A percentile compares a stretch with the other conserved stretches of the same genome.
phyloP scores from a whole-genome alignment of 2,329 filamentous ascomycete genomes.

The Aspergillus ibericus region DNA sequence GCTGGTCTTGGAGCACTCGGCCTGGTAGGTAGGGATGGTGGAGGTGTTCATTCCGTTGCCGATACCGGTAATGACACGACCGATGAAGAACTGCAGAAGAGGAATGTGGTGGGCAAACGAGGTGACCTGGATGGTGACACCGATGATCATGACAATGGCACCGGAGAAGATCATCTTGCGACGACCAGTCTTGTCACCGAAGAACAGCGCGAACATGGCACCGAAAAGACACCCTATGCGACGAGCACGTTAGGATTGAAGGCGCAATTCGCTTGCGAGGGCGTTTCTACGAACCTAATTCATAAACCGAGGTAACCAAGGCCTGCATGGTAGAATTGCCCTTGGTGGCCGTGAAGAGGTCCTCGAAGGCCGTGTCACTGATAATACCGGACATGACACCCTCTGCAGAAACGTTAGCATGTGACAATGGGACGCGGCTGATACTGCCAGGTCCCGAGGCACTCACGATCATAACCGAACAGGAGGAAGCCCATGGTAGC shows the following conservation, averaged over 20 bases:
- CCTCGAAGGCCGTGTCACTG: slow-evolving; percentile 32
- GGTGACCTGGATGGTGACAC: slow-evolving; percentile 42
- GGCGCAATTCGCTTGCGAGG: background rate
- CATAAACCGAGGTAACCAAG: slow-evolving; percentile 34
- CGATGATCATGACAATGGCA: slow-evolving; percentile 51
- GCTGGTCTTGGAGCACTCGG: slow-evolving; percentile 54
- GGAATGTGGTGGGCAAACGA: slow-evolving; percentile 32
- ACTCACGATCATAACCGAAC: slow-evolving; percentile 58
- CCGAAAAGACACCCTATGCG: slow-evolving; percentile 35
- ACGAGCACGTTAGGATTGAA: background rate
- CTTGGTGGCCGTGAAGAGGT: slow-evolving; percentile 36
- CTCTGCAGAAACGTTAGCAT: slow-evolving; percentile 21
- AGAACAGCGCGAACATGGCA: slow-evolving; percentile 38
- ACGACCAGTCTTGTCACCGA: slow-evolving; percentile 39
- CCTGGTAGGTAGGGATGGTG: slow-evolving; percentile 56
- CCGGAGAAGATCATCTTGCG: slow-evolving; percentile 57
- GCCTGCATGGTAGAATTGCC: slow-evolving; percentile 42
- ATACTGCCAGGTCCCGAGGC: background rate
- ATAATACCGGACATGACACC: slow-evolving; percentile 45
- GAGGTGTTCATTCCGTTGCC: slow-evolving; percentile 59
- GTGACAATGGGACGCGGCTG: too few relatives aligned
- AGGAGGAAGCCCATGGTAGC: slow-evolving; percentile 64
- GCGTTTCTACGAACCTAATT: slow-evolving; percentile 22
- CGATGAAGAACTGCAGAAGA: slow-evolving; percentile 54
- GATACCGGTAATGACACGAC: slow-evolving; percentile 54